Conservation (phyloP, 257 asterid genomes). For the Solanum pennellii region DNA sequence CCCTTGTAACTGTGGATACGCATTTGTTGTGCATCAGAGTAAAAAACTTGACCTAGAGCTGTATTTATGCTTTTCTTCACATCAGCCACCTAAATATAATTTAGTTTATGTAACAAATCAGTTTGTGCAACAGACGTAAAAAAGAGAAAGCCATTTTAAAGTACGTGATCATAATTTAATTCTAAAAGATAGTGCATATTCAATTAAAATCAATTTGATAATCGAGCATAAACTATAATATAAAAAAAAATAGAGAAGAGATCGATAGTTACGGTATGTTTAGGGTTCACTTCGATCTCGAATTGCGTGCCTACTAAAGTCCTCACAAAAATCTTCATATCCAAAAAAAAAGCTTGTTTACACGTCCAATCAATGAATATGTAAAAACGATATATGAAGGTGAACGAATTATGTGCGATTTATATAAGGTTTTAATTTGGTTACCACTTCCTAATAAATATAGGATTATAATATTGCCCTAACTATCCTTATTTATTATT, state of each 20-base stretch:
- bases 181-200: no score
- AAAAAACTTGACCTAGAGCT: conserved; percentile 55
- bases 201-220: neutral
- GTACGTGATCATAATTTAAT: no score
- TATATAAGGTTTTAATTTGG: neutral
- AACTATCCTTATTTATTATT: neutral
- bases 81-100: conserved; percentile 44
- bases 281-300: conserved; percentile 72
- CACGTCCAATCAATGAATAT: neutral
- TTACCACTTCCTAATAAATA: neutral
- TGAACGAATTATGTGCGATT: neutral
- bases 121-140: neutral
- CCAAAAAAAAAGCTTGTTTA: neutral
- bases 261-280: conserved; percentile 38
- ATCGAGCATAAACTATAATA: neutral
- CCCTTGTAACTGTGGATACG: conserved; percentile 68
- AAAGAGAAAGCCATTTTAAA: neutral
- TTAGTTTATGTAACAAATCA: neutral
- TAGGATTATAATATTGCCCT: no score
- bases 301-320: conserved; percentile 76
- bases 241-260: neutral
- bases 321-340: conserved; percentile 74
- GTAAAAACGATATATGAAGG: neutral
- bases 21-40: conserved; percentile 77
- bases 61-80: conserved; percentile 71